A percentile compares a stretch with the other conserved stretches of the same genome.
phyloP scores from a whole-genome alignment of 2,329 filamentous ascomycete species.

The Pleurostoma richardsiae region DNA sequence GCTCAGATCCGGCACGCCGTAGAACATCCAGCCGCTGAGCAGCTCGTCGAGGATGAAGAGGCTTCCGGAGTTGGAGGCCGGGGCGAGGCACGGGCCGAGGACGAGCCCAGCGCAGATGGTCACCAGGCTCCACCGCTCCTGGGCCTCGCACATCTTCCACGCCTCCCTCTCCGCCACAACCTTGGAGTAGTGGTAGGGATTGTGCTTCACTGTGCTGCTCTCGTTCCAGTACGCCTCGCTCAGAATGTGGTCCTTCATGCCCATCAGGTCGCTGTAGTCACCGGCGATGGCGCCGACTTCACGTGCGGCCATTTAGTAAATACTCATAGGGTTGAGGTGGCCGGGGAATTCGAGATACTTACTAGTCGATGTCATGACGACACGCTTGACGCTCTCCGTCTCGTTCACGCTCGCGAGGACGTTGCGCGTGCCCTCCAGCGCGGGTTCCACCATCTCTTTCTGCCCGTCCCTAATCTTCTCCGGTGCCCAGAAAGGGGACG shows the following conservation, averaged over 20 bases:
- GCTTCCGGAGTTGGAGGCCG: slow-evolving; percentile 16
- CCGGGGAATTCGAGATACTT: neutral
- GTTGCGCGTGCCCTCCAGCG: slow-evolving; percentile 16
- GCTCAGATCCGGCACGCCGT: slow-evolving; percentile 18
- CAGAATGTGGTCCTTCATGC: slow-evolving; percentile 12
- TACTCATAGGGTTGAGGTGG: too few relatives aligned
- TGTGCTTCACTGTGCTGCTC: slow-evolving; percentile 16
- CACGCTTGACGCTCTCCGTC: slow-evolving; percentile 14
- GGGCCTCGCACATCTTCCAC: slow-evolving; percentile 14
- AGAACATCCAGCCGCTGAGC: slow-evolving; percentile 14
- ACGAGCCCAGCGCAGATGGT: slow-evolving; percentile 18
- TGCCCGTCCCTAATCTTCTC: slow-evolving; percentile 17
- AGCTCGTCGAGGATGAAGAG: slow-evolving; percentile 18
- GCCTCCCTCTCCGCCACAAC: slow-evolving; percentile 19
- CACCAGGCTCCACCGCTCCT: slow-evolving; percentile 19
- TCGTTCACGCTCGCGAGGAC: slow-evolving; percentile 17
- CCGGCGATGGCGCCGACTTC: slow-evolving; percentile 17
- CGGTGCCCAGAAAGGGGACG: slow-evolving; percentile 23
- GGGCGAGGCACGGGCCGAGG: slow-evolving; percentile 14
- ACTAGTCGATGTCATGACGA: slow-evolving; percentile 18
- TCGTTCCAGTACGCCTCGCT: slow-evolving; percentile 16
- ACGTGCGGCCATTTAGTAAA: too few relatives aligned
- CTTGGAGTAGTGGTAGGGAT: slow-evolving; percentile 20
- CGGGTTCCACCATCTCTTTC: slow-evolving; percentile 18
- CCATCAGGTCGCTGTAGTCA: slow-evolving; percentile 16